Base-by-base conservation (phyloP, 345 rosid species). In the Populus tremula region DNA sequence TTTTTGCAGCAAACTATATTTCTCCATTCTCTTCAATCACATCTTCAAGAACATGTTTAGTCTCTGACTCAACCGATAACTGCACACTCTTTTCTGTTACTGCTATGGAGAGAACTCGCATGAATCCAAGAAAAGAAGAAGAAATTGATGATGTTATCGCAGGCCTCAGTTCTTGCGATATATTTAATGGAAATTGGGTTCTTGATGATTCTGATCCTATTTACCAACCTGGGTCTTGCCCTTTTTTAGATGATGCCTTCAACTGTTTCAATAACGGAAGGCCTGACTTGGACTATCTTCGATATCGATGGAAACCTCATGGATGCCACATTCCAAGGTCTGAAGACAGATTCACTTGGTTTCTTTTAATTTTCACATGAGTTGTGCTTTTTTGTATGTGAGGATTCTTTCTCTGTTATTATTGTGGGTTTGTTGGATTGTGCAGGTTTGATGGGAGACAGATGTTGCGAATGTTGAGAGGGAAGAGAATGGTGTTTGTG, bases 101-200 rank as follows among this genome's bases (percentile, higher is more conserved):
- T 35, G 76, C 79, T 7, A 72, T 85, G 62, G 86, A 86, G 72
- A 75, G 79, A 72, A 75, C 67, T 68, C 78, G 38, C 5, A 70
- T 72, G 35, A 81, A 16, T 45, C 67, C 84, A 59, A 77, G 71
- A 69, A 83, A 80, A 38, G 84, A 77, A 71, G 85, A 83, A 39
- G 31, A 71, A 47, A 39, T 11, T 35, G 50, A 74, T 2, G 67
- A 63, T 65, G 33, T 13, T 25, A 27, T 70, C 3, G 70, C 82
- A 61, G 82, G 79, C 43, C 82, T 88, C 2, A 79, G 72, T 81
- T 88, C 92, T 84, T 90, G 97, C 74, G 89, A 90, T 70, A 83
- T 90, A 69, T 92, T 90, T 53, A 72, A 88, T 76, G 94, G 97
- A 1, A 70, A 64, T 2, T 92, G 97, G 97, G 87, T 89, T 64